Percentiles rank a stretch among this genome's conserved stretches.
Evolutionary conservation across 1,284 basidiomycete species (phyloP).

Genomic region (Ustilago cynodontis): DNA sequence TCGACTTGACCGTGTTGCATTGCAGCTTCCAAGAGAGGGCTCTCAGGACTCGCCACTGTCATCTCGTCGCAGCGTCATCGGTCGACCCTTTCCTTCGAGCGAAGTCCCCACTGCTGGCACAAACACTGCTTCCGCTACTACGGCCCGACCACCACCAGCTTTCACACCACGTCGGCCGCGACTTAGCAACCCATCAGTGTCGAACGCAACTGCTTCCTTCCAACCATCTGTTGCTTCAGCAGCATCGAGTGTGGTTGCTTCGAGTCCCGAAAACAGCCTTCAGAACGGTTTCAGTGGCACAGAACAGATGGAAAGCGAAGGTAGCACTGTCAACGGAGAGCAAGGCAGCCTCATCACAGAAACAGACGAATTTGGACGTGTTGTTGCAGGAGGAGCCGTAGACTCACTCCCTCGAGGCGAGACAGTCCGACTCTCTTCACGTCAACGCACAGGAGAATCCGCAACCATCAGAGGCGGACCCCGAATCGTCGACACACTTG

Average conservation of each 20-base stretch:
- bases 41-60: constrained; percentile 28
- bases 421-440: constrained; percentile 18
- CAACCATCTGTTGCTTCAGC: constrained; percentile 25
- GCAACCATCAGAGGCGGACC: constrained; percentile 18
- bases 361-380: constrained; percentile 20
- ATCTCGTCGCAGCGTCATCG: constrained; percentile 19
- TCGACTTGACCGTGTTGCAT: constrained; percentile 16
- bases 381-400: background rate
- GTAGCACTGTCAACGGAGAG: constrained; percentile 22
- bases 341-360: constrained; percentile 1
- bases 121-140: background rate
- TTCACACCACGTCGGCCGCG: constrained; percentile 50
- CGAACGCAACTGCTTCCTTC: constrained; percentile 47
- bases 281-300: constrained; percentile 13
- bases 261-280: constrained; percentile 36
- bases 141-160: constrained; percentile 13
- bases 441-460: constrained; percentile 6
- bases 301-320: constrained; percentile 27
- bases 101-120: constrained; percentile 4
- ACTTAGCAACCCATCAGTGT: constrained; percentile 55
- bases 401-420: background rate
- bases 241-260: constrained; percentile 23
- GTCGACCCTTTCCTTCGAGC: constrained; percentile 18
- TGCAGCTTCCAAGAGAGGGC: constrained; percentile 8
- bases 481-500: constrained; percentile 31